Percentiles rank a stretch among this genome's conserved stretches.
Evolutionary conservation across 2,329 filamentous ascomycete genomes (phyloP).

Genomic region (Penicillium sp.): DNA sequence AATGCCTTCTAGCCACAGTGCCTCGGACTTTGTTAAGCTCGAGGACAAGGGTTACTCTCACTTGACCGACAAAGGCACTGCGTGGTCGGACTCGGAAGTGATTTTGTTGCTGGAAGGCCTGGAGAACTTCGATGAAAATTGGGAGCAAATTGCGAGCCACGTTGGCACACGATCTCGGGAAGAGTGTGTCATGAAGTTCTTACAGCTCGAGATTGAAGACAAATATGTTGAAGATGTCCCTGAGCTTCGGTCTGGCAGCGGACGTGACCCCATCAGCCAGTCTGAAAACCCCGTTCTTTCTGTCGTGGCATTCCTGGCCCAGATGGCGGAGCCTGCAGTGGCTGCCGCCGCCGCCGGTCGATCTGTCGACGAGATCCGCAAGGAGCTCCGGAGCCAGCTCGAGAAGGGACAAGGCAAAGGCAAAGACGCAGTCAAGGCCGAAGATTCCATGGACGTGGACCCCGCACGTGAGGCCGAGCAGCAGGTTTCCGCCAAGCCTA

Average conservation of each 20-base stretch:
- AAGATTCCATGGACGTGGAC: slow-evolving; percentile 60
- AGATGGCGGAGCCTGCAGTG: slow-evolving; percentile 82
- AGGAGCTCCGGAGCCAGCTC: slow-evolving; percentile 72
- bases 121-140: slow-evolving; percentile 92
- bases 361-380: slow-evolving; percentile 81
- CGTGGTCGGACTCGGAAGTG: slow-evolving; percentile 88
- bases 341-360: slow-evolving; percentile 87
- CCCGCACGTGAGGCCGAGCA: slow-evolving; percentile 30
- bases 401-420: slow-evolving; percentile 58
- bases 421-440: slow-evolving; percentile 50
- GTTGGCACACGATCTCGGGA: slow-evolving; percentile 89
- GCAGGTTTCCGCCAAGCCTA: slow-evolving; percentile 39
- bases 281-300: slow-evolving; percentile 96
- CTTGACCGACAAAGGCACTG: slow-evolving; percentile 75
- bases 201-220: slow-evolving; percentile 95
- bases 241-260: slow-evolving; percentile 66
- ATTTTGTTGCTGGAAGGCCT: slow-evolving; percentile 86
- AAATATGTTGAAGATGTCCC: slow-evolving; percentile 85
- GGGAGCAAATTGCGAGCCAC: slow-evolving; percentile 87
- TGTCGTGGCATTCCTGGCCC: slow-evolving; percentile 89
- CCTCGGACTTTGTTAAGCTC: slow-evolving; percentile 79
- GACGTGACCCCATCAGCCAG: slow-evolving; percentile 84
- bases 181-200: slow-evolving; percentile 94
- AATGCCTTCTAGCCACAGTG: slow-evolving; percentile 74
- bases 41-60: slow-evolving; percentile 82